These are phyloP conservation scores for Cenchrus americanus DNA, from an alignment of 176 grass and related monocot species.

Conservation along the genomic window DNA sequence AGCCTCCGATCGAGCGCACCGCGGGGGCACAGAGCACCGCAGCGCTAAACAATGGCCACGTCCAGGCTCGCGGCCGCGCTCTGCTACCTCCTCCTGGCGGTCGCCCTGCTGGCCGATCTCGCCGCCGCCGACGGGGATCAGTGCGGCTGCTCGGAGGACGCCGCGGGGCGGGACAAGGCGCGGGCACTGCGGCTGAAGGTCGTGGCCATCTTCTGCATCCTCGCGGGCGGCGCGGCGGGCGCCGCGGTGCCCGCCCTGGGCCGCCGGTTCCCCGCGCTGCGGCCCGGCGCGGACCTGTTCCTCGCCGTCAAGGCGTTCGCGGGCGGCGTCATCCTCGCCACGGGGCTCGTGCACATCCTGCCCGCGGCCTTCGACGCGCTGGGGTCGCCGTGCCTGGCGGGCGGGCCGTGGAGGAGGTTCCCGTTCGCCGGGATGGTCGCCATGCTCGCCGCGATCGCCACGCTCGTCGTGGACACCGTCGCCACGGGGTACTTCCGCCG, in stretches of 20 bases:
- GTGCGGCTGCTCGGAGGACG: constrained; percentile 43
- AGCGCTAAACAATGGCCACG: background rate
- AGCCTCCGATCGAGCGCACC: background rate
- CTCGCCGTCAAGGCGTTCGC: constrained; percentile 69
- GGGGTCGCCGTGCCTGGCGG: constrained; percentile 48
- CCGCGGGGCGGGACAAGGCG: constrained; percentile 52
- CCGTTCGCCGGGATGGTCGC: constrained; percentile 57
- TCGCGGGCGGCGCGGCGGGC: constrained; percentile 51
- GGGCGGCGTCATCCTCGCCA: constrained; percentile 78
- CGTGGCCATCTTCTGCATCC: constrained; percentile 65
- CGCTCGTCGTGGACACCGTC: constrained; percentile 62
- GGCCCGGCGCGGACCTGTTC: constrained; percentile 55
- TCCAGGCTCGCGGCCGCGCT: constrained; percentile 9
- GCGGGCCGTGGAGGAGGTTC: constrained; percentile 52
- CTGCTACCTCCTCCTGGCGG: background rate
- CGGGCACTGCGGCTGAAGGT: constrained; percentile 57
- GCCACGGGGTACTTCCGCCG: constrained; percentile 72
- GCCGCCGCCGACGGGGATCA: constrained; percentile 5
- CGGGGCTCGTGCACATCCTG: constrained; percentile 69
- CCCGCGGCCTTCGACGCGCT: constrained; percentile 66
- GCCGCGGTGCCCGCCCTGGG: constrained; percentile 48
- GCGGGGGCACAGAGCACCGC: background rate
- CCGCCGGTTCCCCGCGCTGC: constrained; percentile 50
- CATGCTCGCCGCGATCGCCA: constrained; percentile 69
- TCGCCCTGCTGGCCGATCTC: background rate